Evolutionary conservation across 768 basidiomycete genomes (phyloP).

Genomic region (Lactifluus piperatus): DNA sequence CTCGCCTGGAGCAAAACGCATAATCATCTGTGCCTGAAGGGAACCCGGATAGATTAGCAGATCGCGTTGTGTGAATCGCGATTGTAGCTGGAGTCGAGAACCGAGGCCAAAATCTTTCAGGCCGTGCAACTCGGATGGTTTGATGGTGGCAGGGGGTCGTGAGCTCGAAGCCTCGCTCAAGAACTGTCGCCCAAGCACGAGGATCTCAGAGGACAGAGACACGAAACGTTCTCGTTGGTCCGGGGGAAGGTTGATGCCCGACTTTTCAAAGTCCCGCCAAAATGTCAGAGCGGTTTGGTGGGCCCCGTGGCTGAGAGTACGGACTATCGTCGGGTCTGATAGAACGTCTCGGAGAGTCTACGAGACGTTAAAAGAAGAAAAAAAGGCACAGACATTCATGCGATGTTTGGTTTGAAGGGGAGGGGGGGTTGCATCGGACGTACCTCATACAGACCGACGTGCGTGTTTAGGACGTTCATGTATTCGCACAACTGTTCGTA

Average conservation of each 20-base stretch:
- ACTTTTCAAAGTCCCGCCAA: slow-evolving; percentile 95
- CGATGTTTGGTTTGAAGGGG: neutral
- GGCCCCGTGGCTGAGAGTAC: slow-evolving; percentile 65
- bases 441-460: slow-evolving; percentile 85
- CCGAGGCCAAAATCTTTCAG: slow-evolving; percentile 75
- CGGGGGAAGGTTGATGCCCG: slow-evolving; percentile 83
- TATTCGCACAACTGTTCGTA: slow-evolving; percentile 92
- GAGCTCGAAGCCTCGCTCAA: slow-evolving; percentile 55
- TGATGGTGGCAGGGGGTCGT: slow-evolving; percentile 59
- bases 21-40: slow-evolving; percentile 88
- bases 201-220: slow-evolving; percentile 79
- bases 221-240: slow-evolving; percentile 76
- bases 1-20: slow-evolving; percentile 79
- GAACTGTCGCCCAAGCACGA: slow-evolving; percentile 82
- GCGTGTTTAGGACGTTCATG: slow-evolving; percentile 95
- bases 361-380: neutral
- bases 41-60: slow-evolving; percentile 79
- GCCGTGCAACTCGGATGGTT: slow-evolving; percentile 59
- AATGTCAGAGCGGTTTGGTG: slow-evolving; percentile 86
- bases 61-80: slow-evolving; percentile 66
- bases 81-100: slow-evolving; percentile 61
- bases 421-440: slow-evolving; percentile 28
- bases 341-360: slow-evolving; percentile 68
- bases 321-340: slow-evolving; percentile 55
- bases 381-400: neutral